These are phyloP conservation scores for Leonotis leonurus DNA, from an alignment of 257 asterid species.

Conservation along the genomic window DNA sequence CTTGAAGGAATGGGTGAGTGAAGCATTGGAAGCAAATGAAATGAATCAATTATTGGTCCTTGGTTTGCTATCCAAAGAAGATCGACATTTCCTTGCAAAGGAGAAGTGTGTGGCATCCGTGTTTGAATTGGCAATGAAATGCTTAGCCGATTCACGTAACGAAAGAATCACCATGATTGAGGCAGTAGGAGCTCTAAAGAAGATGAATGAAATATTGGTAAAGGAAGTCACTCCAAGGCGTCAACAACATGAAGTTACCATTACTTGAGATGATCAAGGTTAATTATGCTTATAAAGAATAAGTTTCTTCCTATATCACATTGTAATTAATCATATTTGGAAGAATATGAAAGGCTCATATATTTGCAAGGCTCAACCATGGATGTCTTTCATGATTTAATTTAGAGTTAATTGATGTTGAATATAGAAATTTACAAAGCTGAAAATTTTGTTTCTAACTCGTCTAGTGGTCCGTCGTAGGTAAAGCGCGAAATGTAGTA, in stretches of 20 bases:
- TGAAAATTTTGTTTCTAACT: no score
- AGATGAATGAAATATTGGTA: background rate
- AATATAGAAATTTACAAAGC: no score
- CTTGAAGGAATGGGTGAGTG: conserved; percentile 7
- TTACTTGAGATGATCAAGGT: no score
- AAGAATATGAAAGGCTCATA: no score
- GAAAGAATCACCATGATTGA: background rate
- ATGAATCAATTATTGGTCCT: background rate
- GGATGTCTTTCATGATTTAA: no score
- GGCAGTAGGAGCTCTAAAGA: background rate
- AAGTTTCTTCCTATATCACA: no score
- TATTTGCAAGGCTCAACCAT: no score
- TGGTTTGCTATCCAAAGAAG: background rate
- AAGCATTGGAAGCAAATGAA: background rate
- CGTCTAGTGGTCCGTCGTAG: no score
- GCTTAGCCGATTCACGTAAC: background rate
- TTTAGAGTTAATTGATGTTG: no score
- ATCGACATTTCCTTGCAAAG: background rate
- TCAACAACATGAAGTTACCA: background rate
- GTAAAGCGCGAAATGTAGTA: no score
- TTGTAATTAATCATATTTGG: no score
- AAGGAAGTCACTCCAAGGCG: background rate
- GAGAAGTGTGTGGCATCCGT: background rate
- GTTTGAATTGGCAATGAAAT: background rate
- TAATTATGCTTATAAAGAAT: no score